These are phyloP conservation scores for Auricularia sp. DNA, from an alignment of 768 basidiomycete genomes.

Conservation along the genomic window DNA sequence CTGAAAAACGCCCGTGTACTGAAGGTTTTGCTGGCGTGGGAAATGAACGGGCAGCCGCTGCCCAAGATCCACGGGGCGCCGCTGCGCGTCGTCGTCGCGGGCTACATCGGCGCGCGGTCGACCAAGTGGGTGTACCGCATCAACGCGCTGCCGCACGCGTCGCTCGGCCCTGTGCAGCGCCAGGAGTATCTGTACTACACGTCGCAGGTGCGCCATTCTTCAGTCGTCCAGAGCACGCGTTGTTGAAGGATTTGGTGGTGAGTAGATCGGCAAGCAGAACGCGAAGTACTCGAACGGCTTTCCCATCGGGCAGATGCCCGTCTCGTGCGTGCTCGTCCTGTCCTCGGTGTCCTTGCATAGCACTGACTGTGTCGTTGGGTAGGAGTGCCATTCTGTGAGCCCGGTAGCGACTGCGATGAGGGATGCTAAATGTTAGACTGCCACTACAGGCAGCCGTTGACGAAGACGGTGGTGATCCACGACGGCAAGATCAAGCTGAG, in stretches of 20 bases:
- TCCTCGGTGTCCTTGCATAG: background rate
- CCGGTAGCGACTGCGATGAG: conserved; percentile 7
- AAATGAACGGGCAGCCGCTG: conserved; percentile 41
- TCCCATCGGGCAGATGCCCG: conserved; percentile 49
- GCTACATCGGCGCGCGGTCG: conserved; percentile 46
- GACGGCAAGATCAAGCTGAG: conserved; percentile 36
- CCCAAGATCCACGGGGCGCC: conserved; percentile 45
- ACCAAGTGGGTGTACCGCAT: conserved; percentile 46
- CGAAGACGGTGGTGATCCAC: conserved; percentile 36
- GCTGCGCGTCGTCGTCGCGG: conserved; percentile 40
- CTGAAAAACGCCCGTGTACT: too few species aligned
- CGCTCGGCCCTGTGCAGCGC: conserved; percentile 37
- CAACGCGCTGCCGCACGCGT: conserved; percentile 29
- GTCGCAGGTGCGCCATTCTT: conserved; percentile 26
- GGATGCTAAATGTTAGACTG: background rate
- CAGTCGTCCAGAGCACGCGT: background rate
- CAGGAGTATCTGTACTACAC: conserved; percentile 48
- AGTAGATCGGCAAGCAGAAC: conserved; percentile 44
- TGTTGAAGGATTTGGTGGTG: background rate
- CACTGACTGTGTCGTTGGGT: background rate
- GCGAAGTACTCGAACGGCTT: conserved; percentile 43
- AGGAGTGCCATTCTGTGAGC: conserved; percentile 39
- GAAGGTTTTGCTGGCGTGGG: conserved; percentile 44
- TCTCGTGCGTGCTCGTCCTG: conserved; percentile 32
- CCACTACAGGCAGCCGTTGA: conserved; percentile 19